Evolutionary conservation across 805 yeast genomes (phyloP).

Genomic region (Metschnikowia arizonensis): DNA sequence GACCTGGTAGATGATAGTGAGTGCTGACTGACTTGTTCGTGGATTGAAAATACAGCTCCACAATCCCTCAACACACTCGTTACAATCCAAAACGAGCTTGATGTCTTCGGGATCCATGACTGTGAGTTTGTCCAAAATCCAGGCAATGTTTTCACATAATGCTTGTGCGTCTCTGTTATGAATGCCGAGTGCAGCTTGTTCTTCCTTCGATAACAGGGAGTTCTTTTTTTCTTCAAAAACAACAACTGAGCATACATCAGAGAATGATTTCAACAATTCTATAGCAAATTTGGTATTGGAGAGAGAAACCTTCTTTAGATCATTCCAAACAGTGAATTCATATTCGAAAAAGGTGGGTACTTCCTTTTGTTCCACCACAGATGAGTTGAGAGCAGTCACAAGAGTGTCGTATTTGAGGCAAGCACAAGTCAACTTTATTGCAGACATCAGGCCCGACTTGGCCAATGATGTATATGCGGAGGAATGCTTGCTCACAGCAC

Average conservation of each 20-base stretch:
- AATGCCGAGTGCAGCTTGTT: conserved; percentile 24
- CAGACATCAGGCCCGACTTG: conserved; percentile 4
- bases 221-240: conserved; percentile 25
- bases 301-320: conserved; percentile 9
- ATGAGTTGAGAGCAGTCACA: conserved; percentile 12
- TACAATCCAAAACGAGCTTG: conserved; percentile 21
- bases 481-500: conserved; percentile 43
- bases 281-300: conserved; percentile 12
- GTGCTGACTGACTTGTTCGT: conserved; percentile 61
- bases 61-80: conserved; percentile 50
- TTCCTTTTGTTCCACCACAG: conserved; percentile 11
- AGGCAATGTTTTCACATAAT: conserved; percentile 20
- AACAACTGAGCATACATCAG: conserved; percentile 17
- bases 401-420: conserved; percentile 21
- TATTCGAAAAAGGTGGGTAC: conserved; percentile 12
- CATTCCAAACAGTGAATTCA: conserved; percentile 13
- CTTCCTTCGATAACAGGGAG: conserved; percentile 17
- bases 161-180: conserved; percentile 30
- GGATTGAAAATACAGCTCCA: conserved; percentile 76
- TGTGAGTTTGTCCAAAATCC: conserved; percentile 30
- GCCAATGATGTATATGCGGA: conserved; percentile 26
- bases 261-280: conserved; percentile 17
- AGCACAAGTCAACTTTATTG: conserved; percentile 7
- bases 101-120: conserved; percentile 27
- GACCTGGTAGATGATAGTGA: conserved; percentile 68